Base-by-base conservation (phyloP, 441 rosid species). In the Capsella rubella region DNA sequence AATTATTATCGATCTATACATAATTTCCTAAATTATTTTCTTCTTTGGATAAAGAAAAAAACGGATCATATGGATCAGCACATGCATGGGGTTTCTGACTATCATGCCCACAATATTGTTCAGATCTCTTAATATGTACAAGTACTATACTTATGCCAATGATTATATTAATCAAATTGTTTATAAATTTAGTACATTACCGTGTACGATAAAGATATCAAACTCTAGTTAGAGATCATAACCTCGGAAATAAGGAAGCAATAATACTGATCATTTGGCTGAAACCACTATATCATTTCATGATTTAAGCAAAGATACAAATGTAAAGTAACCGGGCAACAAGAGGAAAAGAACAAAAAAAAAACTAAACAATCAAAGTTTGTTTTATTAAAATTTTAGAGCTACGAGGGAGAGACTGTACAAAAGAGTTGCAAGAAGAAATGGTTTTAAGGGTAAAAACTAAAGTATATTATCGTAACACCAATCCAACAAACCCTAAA, bases 371-470 rank as follows among this genome's bases (percentile, higher is more conserved):
- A 35, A 75, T 31, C 50, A 60, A 62, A 61, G 69, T 43, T 51
- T 25, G 37, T 37, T 28, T 69, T 69, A 75, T 54, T 6, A 45
- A 45, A 45, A 6, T n/a, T 35, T 32, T 3, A 70, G 64, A 57
- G 21, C 62, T 56, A 71, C 62, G 5, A 76, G 54, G 50, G 5
- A 76, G 54, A 57, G 31, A 64, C 61, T 76, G 21, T 60, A 78
- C 80, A 77, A 77, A 61, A 14, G 45, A 52, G 64, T 58, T 58
- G 25, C 80, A 72, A 60, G 73, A 78, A 66, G 73, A 45, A 12
- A 67, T 27, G 77, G 12, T 49, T 5, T 71, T 7, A 53, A 53
- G 77, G 81, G 35, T 59, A 51, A 64, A 21, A 51, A 13, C 1
- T 15, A 71, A 77, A 42, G 15, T 35, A 52, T 21, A 21, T 45